Evolutionary conservation across 2,329 filamentous ascomycete genomes (phyloP), one percentile per base, ranked within the genome.

Genomic region (Pseudopithomyces chartarum): DNA sequence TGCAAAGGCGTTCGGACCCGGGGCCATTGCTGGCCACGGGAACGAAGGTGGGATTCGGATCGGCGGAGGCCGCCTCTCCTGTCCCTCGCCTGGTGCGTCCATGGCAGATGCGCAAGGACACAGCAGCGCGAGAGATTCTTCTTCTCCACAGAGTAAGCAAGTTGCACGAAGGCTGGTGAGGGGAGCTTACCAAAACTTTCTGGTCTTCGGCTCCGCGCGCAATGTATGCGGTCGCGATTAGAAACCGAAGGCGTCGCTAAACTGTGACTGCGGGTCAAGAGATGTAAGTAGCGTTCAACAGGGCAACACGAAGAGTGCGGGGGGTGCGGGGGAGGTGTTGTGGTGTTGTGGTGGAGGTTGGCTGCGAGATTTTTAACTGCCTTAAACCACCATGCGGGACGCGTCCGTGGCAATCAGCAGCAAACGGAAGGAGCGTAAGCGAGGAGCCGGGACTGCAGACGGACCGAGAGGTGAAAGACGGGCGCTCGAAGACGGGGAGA

Each of bases 41-140:
- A 58, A 57, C 38, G 58, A 49, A 32, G 50, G 32, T 13, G 67
- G 64, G 3, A 71, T 57, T 4, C 56, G 40, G 34, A 71, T 69
- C 2, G 66, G 67, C 32, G 67, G 65, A 15, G 68, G 71, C 38
- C 67, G 66, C 56, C 60, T 70, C 61, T 64, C 70, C n/a, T 58
- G 50, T 13, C 62, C 63, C 12, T 49, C 32, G 17, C 51, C 29
- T 15, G 53, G 50, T 8, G 59, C 40, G 6, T 65, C 57, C 68
- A 71, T 71, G 4, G 33, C 44, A 32, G 7, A 7, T 20, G 38
- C 39, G 17, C 15, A 19, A 42, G 50, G 13, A 29, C 13, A 49
- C 22, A 23, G 23, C 49, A 19, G 36, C 19, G 13, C 12, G 38
- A 3, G 32, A 3, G 33, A 26, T 13, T 23, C 50, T 22, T 8